phyloP scores from a whole-genome alignment of 805 yeast genomes.

The Yarrowia hollandica region DNA sequence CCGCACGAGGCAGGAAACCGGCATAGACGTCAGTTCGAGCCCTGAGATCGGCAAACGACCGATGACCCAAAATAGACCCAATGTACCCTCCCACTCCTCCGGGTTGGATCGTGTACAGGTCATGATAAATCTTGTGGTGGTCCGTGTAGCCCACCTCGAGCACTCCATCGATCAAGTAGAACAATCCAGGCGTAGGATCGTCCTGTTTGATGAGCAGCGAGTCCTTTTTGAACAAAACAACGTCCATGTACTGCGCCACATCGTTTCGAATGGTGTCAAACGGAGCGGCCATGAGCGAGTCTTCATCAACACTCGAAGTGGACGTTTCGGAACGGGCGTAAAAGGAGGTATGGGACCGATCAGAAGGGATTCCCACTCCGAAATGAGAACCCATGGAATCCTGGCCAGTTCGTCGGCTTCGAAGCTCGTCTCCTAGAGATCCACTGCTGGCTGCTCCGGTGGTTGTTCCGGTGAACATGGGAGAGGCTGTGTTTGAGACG shows the following conservation, averaged over 20 bases:
- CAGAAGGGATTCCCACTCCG: neutral
- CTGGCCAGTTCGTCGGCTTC: slow-evolving; percentile 18
- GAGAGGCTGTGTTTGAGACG: slow-evolving; percentile 13
- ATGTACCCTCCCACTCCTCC: slow-evolving; percentile 90
- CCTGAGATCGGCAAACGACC: slow-evolving; percentile 69
- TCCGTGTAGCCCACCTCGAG: slow-evolving; percentile 62
- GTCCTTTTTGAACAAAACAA: slow-evolving; percentile 55
- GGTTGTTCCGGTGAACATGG: slow-evolving; percentile 16
- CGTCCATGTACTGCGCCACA: slow-evolving; percentile 49
- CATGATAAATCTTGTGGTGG: slow-evolving; percentile 33
- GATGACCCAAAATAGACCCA: slow-evolving; percentile 74
- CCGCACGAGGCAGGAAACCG: slow-evolving; percentile 66
- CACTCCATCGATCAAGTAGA: slow-evolving; percentile 75
- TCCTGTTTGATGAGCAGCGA: slow-evolving; percentile 62
- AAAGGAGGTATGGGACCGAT: neutral
- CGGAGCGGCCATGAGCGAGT: slow-evolving; percentile 38
- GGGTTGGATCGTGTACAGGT: slow-evolving; percentile 57
- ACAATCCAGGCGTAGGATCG: slow-evolving; percentile 69
- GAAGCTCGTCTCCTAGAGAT: slow-evolving; percentile 10
- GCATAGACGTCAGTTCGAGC: slow-evolving; percentile 64
- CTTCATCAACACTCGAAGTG: slow-evolving; percentile 5
- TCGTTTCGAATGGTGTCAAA: slow-evolving; percentile 34
- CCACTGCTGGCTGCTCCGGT: slow-evolving; percentile 5
- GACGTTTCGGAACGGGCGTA: slow-evolving; percentile 13
- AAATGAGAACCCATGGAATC: neutral